Conservation (phyloP, 2,329 filamentous ascomycete genomes). For the Clarireedia monteithiana region DNA sequence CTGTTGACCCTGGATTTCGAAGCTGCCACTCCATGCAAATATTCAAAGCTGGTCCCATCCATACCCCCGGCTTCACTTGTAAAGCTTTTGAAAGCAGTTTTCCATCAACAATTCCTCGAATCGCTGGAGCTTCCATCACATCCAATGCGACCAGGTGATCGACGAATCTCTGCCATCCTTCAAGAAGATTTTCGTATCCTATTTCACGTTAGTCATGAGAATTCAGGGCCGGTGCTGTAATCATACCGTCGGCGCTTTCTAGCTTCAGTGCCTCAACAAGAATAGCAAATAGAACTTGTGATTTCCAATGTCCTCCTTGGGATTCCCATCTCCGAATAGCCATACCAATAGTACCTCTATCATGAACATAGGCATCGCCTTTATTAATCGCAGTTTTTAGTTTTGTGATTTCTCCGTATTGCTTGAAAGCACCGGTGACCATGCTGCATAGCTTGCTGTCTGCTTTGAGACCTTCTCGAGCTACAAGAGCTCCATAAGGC, state of each 20-base stretch:
- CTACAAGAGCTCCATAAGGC: conserved; percentile 55
- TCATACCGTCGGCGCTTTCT: conserved; percentile 12
- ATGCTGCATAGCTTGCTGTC: conserved; percentile 69
- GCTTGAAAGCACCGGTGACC: conserved; percentile 54
- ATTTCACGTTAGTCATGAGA: conserved; percentile 1
- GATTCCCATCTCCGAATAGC: conserved; percentile 64
- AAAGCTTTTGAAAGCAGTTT: conserved; percentile 62
- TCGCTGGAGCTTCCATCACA: conserved; percentile 47
- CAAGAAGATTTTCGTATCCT: conserved; percentile 34
- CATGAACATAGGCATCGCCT: conserved; percentile 36
- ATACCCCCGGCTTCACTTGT: conserved; percentile 63
- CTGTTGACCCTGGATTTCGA: conserved; percentile 60
- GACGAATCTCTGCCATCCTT: conserved; percentile 47
- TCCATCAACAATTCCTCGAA: conserved; percentile 66
- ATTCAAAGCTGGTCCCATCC: conserved; percentile 75
- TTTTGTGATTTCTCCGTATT: conserved; percentile 54
- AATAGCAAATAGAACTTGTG: conserved; percentile 61
- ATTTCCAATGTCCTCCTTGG: conserved; percentile 55
- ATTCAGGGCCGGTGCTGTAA: too few relatives aligned
- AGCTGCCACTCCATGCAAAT: conserved; percentile 85
- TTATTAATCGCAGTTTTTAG: conserved; percentile 49
- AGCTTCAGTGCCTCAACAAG: conserved; percentile 51
- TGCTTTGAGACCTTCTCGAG: conserved; percentile 70
- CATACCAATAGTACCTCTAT: conserved; percentile 65
- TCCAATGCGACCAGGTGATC: conserved; percentile 47